phyloP scores from a whole-genome alignment of 805 yeast species.

The Saccharomycopsis oosterbeekiorum region DNA sequence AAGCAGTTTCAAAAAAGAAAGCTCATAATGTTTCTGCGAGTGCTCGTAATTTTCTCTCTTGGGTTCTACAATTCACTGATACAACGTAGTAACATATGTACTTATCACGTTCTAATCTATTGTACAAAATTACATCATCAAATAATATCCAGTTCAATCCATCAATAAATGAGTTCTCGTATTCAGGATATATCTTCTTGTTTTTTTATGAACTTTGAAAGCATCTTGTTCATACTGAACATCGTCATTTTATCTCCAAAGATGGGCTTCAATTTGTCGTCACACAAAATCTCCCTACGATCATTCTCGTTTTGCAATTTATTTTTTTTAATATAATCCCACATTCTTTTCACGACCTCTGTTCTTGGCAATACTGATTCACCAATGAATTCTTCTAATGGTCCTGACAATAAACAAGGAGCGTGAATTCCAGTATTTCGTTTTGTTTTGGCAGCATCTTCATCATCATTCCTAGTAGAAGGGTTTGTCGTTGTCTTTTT shows the following conservation, averaged over 20 bases:
- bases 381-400: slow-evolving; percentile 41
- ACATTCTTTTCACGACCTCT: slow-evolving; percentile 56
- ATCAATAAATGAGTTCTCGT: not conserved
- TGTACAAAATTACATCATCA: no score
- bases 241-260: slow-evolving; percentile 53
- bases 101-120: no score
- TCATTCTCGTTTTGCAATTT: slow-evolving; percentile 59
- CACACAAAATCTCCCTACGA: slow-evolving; percentile 55
- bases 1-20: not conserved
- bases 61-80: no score
- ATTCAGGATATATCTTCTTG: not conserved
- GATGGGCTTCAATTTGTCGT: slow-evolving; percentile 42
- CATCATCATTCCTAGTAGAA: slow-evolving; percentile 11
- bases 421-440: slow-evolving; percentile 29
- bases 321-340: slow-evolving; percentile 60
- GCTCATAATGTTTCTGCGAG: not conserved
- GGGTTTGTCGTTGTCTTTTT: slow-evolving; percentile 10
- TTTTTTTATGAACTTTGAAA: slow-evolving; percentile 26
- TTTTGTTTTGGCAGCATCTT: slow-evolving; percentile 19
- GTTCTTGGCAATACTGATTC: slow-evolving; percentile 45
- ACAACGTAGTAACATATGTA: no score
- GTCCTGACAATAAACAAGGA: slow-evolving; percentile 40
- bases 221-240: slow-evolving; percentile 47
- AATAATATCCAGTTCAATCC: no score
- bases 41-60: no score